Base-by-base conservation (phyloP, 257 asterid genomes). In the Schizonepeta tenuifolia region DNA sequence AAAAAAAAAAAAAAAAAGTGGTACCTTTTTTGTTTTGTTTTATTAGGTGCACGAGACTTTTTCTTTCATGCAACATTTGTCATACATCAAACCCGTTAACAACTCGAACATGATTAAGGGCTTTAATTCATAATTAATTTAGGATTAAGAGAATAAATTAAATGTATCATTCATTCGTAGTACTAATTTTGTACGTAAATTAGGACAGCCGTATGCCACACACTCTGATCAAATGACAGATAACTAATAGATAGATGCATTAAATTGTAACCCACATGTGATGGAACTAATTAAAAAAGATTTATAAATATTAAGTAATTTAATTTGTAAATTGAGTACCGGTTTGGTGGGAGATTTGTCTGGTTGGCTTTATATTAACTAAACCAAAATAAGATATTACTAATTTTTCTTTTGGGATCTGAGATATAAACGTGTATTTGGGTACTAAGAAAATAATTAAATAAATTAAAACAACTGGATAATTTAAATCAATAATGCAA, bases 161-260 rank as follows among this genome's bases (percentile, higher is more conserved):
- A 62, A 10, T 62, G 2, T 62, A 17, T 11, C 18, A n/a, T 20
- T 28, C 21, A 12, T 28, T 69, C 12, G 50, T 41, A 21, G 76
- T 75, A 75, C 83, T 63, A 72, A 67, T 43, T 33, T 72, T 49
- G 79, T 77, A 77, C 82, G 82, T 73, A 69, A 69, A 73, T 73
- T 36, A 73, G 82, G 85, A 73, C 82, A 77, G 72, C 85, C 77
- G 74, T 69, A 74, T 51, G 58, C 46, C 77, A 73, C 77, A 55
- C 61, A 72, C 65, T 63, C 72, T 69, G 41, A 68, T 62, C 62
- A 69, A 69, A 75, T 75, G 68, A 75, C 75, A 75, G 68, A 68
- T 47, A 59, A 55, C 33, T 53, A 36, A 49, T 49, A 47, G 43
- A 70, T 38, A 41, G 57, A 72, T 73, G 78, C 78, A 44, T 73